A percentile compares a stretch with the other conserved stretches of the same genome.
phyloP scores from a whole-genome alignment of 768 basidiomycete genomes.

The Galerina sulciceps region DNA sequence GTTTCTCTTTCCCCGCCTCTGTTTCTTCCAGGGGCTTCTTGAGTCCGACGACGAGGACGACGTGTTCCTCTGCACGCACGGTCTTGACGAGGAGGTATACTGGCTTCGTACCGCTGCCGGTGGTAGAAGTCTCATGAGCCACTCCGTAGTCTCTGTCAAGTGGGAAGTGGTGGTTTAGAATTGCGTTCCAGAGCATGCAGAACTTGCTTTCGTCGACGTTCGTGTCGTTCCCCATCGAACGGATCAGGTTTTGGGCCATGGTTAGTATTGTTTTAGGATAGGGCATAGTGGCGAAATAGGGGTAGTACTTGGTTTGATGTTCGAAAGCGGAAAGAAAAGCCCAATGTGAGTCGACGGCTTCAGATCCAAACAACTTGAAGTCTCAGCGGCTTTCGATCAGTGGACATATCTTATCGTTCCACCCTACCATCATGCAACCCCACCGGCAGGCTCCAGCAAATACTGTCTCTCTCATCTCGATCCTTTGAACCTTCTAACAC shows the following conservation, averaged over 20 bases:
- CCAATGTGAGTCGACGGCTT: too few relatives aligned
- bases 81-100: conserved; percentile 8
- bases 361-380: too few relatives aligned
- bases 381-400: too few relatives aligned
- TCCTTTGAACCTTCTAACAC: too few relatives aligned
- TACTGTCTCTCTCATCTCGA: too few relatives aligned
- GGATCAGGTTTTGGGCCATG: conserved; percentile 14
- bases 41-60: conserved; percentile 7
- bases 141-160: conserved; percentile 11
- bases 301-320: not conserved
- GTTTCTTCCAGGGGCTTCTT: conserved; percentile 14
- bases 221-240: not conserved
- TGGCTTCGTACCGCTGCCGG: conserved; percentile 5
- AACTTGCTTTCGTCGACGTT: conserved; percentile 10
- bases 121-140: conserved; percentile 10
- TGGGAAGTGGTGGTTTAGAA: conserved; percentile 13
- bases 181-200: conserved; percentile 16
- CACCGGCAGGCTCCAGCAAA: too few relatives aligned
- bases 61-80: conserved; percentile 3
- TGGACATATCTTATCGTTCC: too few relatives aligned
- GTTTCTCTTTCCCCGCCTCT: not conserved
- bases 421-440: too few relatives aligned
- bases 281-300: conserved; percentile 12
- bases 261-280: conserved; percentile 11
- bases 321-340: not conserved